A percentile compares a stretch with the other conserved stretches of the same genome.
phyloP scores from a whole-genome alignment of 257 asterid genomes.

The Striga asiatica region DNA sequence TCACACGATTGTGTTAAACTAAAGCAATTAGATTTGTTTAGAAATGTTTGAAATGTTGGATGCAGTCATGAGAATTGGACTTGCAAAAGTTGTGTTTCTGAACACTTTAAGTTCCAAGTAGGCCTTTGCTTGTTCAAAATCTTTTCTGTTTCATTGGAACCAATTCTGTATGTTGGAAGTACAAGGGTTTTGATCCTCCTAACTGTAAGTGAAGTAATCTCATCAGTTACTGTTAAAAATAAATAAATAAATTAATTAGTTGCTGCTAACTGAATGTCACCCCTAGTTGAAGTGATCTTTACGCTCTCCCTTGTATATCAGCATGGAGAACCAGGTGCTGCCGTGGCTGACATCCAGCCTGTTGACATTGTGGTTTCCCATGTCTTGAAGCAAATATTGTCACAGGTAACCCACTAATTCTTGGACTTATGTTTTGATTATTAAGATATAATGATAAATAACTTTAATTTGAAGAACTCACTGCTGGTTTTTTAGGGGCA shows the following conservation, averaged over 20 bases:
- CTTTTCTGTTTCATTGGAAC: no score
- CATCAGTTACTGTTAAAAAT: slow-evolving; percentile 1
- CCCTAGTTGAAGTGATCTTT: slow-evolving; percentile 17
- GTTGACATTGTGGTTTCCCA: slow-evolving; percentile 89
- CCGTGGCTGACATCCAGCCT: slow-evolving; percentile 84
- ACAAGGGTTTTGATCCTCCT: not conserved
- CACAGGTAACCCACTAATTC: slow-evolving; percentile 41
- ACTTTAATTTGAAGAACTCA: not conserved
- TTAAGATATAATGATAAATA: not conserved
- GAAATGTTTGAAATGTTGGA: not conserved
- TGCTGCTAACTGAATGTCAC: slow-evolving; percentile 16
- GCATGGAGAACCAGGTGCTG: slow-evolving; percentile 99
- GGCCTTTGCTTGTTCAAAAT: not conserved
- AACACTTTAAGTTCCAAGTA: not conserved
- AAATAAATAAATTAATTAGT: slow-evolving; percentile 4
- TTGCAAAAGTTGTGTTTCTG: not conserved
- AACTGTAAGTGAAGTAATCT: slow-evolving; percentile 14
- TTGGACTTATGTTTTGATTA: not conserved
- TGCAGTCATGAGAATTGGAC: slow-evolving; percentile 5
- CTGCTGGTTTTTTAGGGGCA: not conserved
- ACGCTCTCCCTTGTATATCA: slow-evolving; percentile 27
- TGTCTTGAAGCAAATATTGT: slow-evolving; percentile 75
- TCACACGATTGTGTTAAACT: slow-evolving; percentile 10
- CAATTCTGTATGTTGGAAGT: no score
- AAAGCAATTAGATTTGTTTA: not conserved